phyloP scores from a whole-genome alignment of 371 early-diverging fungal genomes.

The Gilbertella persicaria region DNA sequence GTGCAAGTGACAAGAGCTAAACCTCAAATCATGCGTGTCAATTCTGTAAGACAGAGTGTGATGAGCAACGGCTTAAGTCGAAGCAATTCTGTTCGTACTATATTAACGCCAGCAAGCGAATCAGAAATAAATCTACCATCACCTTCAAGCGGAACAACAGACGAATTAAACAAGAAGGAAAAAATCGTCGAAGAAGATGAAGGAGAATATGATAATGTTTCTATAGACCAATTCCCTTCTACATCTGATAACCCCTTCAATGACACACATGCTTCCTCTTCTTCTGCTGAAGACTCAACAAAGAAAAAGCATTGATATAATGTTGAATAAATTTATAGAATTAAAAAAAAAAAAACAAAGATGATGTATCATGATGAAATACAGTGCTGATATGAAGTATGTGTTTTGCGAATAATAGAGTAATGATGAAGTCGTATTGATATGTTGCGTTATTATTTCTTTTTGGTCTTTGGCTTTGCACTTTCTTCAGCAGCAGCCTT shows the following conservation, averaged over 20 bases:
- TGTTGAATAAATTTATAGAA: neutral
- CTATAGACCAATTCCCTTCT: neutral
- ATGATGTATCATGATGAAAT: no score
- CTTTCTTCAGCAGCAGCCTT: slow-evolving; percentile 3
- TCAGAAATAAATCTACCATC: no score
- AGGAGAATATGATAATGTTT: neutral
- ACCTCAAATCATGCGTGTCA: slow-evolving; percentile 51
- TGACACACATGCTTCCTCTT: neutral
- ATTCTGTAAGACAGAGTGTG: slow-evolving; percentile 32
- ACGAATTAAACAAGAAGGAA: neutral
- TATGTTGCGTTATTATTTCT: slow-evolving; percentile 13
- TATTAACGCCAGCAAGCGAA: slow-evolving; percentile 21
- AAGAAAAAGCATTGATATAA: neutral
- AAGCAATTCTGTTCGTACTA: slow-evolving; percentile 28
- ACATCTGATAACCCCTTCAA: slow-evolving; percentile 5
- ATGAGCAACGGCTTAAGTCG: slow-evolving; percentile 20
- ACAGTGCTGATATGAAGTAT: no score
- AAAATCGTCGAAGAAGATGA: no score
- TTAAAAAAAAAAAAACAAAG: neutral
- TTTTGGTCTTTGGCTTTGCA: slow-evolving; percentile 4
- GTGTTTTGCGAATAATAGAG: no score
- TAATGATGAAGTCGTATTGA: no score
- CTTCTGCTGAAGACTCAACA: neutral
- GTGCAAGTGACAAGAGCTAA: slow-evolving; percentile 45
- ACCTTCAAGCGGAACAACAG: neutral